Base-by-base conservation (phyloP, 225 moss, liverwort and hornwort genomes). In the Pleurozium schreberi region DNA sequence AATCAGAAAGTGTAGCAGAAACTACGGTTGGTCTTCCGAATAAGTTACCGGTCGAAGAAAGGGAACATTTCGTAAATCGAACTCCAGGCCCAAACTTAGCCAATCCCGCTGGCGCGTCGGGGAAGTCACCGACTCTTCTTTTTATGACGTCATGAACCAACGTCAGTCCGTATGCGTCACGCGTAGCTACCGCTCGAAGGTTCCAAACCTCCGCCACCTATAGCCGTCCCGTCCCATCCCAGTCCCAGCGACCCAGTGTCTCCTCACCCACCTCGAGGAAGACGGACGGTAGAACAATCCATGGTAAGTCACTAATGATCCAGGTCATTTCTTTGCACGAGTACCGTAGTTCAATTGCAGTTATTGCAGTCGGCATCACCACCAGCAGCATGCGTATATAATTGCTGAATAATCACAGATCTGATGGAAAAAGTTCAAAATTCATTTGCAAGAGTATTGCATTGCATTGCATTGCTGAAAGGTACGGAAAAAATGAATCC, bases 121-220 rank as follows among this genome's bases (percentile, higher is more conserved):
- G 70, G 42, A 75, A 83, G 84, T 66, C 91, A 87, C 91, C 91
- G 91, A 91, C 91, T 58, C 33, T 42, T 23, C 55, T 55, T 78
- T n/a, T 86, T 40, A 4, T 26, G 38, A 64, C 84, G 47, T 61
- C 89, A 87, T 6, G n/a, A n/a, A 6, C 21, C 28, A 15, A 36
- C 87, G 89, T 87, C 91, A 91, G 87, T 57, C 15, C 64, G 59
- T 22, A 34, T 40, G 65, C 84, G 83, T 89, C 89, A 89, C 66
- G 50, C 52, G 8, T 57, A 57, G 57, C 40, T 52, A 62, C 73
- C 33, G 33, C 82, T 52, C 33, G 88, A 88, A 88, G 82, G 82
- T 82, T 82, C 82, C 82, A 63, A 2, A 7, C 40, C 62, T 86
- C 33, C 62, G 6, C 71, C 60, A 62, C 45, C 26, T 20, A 59